Conservation (phyloP, 1,284 basidiomycete genomes). For the Stygiomarasmius scandens region DNA sequence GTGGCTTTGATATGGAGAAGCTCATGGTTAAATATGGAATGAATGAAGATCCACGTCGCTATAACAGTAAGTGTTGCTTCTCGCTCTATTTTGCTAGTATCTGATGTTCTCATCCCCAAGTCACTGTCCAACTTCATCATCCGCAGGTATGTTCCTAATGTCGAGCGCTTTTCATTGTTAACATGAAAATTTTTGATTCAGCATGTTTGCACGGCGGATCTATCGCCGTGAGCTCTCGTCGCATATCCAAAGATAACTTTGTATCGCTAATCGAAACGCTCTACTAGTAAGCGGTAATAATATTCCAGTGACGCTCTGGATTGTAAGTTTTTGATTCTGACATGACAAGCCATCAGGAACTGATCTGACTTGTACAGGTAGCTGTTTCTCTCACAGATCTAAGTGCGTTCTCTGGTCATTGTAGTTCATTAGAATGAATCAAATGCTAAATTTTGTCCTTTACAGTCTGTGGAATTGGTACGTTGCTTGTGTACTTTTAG, state of each 20-base stretch:
- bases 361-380: constrained; percentile 30
- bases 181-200: no score
- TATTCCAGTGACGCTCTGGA: constrained; percentile 36
- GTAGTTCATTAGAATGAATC: constrained; percentile 1
- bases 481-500: constrained; percentile 18
- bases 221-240: constrained; percentile 39
- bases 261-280: not conserved
- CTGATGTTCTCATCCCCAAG: constrained; percentile 24
- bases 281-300: constrained; percentile 44
- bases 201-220: constrained; percentile 45
- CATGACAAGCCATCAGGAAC: not conserved
- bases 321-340: constrained; percentile 30
- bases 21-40: not conserved
- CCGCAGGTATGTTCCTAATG: constrained; percentile 34
- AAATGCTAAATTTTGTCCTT: not conserved
- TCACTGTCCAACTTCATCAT: constrained; percentile 48
- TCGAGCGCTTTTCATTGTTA: no score
- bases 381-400: constrained; percentile 44
- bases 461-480: constrained; percentile 43
- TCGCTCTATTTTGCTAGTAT: not conserved
- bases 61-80: constrained; percentile 38
- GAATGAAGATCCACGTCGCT: constrained; percentile 42
- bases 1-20: not conserved
- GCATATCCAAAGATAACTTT: not conserved
- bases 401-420: constrained; percentile 30